These are phyloP conservation scores for Nitzschia putrida DNA, from an alignment of 108 stramenopile genomes.

Conservation along the genomic window DNA sequence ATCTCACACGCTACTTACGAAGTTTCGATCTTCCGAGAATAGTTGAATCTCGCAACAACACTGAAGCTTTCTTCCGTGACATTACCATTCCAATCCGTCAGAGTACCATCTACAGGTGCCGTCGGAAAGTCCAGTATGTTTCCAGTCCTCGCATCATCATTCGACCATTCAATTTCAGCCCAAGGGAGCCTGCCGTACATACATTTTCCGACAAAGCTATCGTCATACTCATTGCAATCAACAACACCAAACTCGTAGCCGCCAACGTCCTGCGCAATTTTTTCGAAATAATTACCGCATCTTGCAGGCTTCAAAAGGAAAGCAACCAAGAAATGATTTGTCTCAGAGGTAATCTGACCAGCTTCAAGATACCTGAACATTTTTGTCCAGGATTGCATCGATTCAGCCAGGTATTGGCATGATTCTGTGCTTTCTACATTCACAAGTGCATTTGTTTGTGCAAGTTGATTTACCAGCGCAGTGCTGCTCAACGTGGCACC, in stretches of 20 bases:
- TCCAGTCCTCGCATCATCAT: conserved; percentile 27
- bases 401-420: conserved; percentile 33
- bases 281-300: conserved; percentile 19
- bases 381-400: conserved; percentile 35
- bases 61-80: conserved; percentile 1
- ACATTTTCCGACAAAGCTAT: background rate
- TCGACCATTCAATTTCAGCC: conserved; percentile 9
- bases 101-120: background rate
- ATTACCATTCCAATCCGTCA: background rate
- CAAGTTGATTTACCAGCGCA: conserved; percentile 31
- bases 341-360: conserved; percentile 6
- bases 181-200: background rate
- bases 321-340: conserved; percentile 24
- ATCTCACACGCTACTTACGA: conserved; percentile 14
- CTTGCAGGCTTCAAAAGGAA: conserved; percentile 32
- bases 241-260: background rate
- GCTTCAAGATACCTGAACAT: conserved; percentile 6
- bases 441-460: conserved; percentile 32
- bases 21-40: conserved; percentile 19
- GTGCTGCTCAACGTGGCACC: conserved; percentile 26
- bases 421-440: conserved; percentile 13
- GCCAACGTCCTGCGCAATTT: background rate
- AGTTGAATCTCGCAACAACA: conserved; percentile 26
- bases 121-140: conserved; percentile 11
- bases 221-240: background rate